Conservation (phyloP, 116 monocot genomes). For the Phalaenopsis hybrid region DNA sequence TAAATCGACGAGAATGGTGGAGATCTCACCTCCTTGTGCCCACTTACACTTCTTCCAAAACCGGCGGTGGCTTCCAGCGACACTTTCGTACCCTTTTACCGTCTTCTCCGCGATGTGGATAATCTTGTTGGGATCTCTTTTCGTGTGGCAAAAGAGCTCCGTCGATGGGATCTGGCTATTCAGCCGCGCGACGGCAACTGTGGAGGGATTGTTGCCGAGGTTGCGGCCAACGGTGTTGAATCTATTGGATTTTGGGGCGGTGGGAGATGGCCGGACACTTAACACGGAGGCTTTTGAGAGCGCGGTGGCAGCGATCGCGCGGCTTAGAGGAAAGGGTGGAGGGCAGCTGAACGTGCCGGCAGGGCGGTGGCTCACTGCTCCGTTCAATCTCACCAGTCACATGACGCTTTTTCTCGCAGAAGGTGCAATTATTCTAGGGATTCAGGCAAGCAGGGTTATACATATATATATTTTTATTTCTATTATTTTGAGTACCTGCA, state of each 20-base stretch:
- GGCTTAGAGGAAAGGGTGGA: conserved; percentile 32
- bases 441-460: conserved; percentile 34
- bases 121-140: conserved; percentile 37
- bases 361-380: conserved; percentile 74
- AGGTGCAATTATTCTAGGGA: conserved; percentile 60
- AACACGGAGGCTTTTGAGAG: conserved; percentile 63
- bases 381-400: conserved; percentile 92
- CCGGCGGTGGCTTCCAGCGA: conserved; percentile 25
- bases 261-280: conserved; percentile 55
- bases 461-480: background rate
- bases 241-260: conserved; percentile 71
- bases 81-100: conserved; percentile 19
- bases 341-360: conserved; percentile 53
- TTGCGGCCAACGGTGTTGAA: conserved; percentile 43
- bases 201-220: conserved; percentile 18
- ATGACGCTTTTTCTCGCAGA: conserved; percentile 81
- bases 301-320: conserved; percentile 43
- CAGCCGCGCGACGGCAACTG: background rate
- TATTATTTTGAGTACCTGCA: background rate
- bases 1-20: background rate
- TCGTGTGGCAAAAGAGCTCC: conserved; percentile 51
- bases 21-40: conserved; percentile 12
- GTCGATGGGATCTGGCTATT: conserved; percentile 13
- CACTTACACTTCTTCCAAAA: conserved; percentile 23
- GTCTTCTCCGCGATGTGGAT: conserved; percentile 48